Evolutionary conservation across 1,284 basidiomycete species (phyloP), one percentile per base, ranked within the genome.

Genomic region (Fomitopsis schrenkii): DNA sequence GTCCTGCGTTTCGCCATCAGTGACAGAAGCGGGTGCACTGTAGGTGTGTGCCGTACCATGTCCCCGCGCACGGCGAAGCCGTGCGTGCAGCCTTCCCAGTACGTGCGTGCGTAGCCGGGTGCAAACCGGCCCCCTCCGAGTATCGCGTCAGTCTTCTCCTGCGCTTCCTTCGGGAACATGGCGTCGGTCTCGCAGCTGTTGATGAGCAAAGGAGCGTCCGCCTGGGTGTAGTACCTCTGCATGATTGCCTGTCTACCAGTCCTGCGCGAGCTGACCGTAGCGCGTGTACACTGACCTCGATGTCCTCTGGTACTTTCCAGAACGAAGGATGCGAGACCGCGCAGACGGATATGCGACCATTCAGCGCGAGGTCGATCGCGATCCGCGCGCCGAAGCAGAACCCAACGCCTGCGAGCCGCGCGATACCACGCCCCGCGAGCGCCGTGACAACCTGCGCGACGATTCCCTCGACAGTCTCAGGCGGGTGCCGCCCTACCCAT

Each of bases 311-410:
- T 50, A 81, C 62, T 57, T 86, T 64, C 64, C 93, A 80, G 5
- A 88, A 75, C 5, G 90, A 91, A 3, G 91, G 92, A 74, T 94
- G 92, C 2, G 83, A 73, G 59, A 81, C 78, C 26, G 81, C 83
- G 5, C 77, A 79, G 28, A 77, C 86, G 46, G 79, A 74, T 71
- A 86, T 80, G 58, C 77, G 65, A 59, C 79, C 76, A 4, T 88
- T 85, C 65, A 89, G 85, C 0, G 86, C 85, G 61, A 90, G 80
- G 65, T 92, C 83, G 69, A 91, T 89, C 44, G 59, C 62, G 15
- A 59, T 40, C 14, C 68, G 65, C 9, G 63, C 89, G 57, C 90
- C 89, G 58, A 83, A 87, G 77, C 90, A 91, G 75, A 84, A 90
- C 1, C 88, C 88, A 2, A 80, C 81, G 0, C 82, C 83, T 17